Evolutionary conservation across 140 eudicot genomes (phyloP).

Genomic region (Cichorium intybus): DNA sequence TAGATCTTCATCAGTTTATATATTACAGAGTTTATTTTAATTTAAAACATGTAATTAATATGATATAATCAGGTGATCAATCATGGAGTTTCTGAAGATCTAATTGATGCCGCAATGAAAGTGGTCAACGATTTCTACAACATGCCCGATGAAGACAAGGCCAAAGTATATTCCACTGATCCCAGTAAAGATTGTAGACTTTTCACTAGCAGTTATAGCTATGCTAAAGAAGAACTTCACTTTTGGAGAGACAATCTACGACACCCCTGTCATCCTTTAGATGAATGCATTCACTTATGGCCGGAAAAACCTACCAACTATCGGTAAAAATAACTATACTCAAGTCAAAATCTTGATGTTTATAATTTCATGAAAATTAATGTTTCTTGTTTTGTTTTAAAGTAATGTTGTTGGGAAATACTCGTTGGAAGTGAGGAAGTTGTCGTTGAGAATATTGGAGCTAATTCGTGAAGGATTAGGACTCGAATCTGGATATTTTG

Average conservation of each 20-base stretch:
- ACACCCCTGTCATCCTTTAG: constrained; percentile 41
- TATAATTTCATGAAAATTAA: background rate
- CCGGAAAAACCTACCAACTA: constrained; percentile 38
- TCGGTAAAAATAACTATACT: constrained; percentile 14
- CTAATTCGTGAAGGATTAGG: constrained; percentile 44
- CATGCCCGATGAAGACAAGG: constrained; percentile 33
- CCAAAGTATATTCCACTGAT: constrained; percentile 3
- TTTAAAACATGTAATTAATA: background rate
- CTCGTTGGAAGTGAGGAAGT: constrained; percentile 25
- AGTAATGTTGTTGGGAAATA: constrained; percentile 29
- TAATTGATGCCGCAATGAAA: constrained; percentile 29
- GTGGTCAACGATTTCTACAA: constrained; percentile 30
- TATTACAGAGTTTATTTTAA: background rate
- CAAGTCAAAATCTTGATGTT: background rate
- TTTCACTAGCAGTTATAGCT: constrained; percentile 19
- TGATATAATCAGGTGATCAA: constrained; percentile 35
- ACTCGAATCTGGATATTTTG: constrained; percentile 33
- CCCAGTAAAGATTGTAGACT: constrained; percentile 7
- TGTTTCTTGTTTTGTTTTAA: background rate
- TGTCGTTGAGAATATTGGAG: constrained; percentile 33
- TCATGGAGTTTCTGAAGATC: constrained; percentile 35
- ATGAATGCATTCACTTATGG: constrained; percentile 37
- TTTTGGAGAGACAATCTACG: constrained; percentile 42
- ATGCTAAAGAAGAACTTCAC: constrained; percentile 16
- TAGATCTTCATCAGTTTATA: background rate